Conservation (phyloP, 2,329 filamentous ascomycete species). For the Fusarium aywerte region DNA sequence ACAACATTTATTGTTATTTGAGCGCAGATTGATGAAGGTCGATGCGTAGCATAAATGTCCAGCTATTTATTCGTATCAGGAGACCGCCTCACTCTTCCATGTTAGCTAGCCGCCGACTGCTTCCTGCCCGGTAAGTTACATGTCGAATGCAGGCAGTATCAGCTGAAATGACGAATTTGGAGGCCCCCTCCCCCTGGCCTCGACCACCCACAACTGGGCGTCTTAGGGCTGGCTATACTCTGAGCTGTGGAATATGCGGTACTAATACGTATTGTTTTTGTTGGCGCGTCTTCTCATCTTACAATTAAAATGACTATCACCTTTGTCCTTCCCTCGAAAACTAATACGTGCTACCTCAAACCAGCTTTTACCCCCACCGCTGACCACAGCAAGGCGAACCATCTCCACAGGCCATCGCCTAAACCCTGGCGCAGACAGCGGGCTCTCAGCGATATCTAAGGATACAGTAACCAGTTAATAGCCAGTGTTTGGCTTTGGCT, state of each 20-base stretch:
- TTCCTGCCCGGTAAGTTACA: neutral
- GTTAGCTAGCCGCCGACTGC: constrained; percentile 2
- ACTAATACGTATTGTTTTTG: neutral
- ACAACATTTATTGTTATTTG: neutral
- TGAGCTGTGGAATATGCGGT: neutral
- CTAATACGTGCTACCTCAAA: constrained; percentile 4
- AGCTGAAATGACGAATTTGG: constrained; percentile 2
- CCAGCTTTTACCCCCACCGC: constrained; percentile 4
- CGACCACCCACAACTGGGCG: constrained; percentile 1
- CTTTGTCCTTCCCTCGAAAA: constrained; percentile 2
- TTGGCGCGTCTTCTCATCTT: neutral
- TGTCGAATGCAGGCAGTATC: neutral
- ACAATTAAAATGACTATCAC: neutral
- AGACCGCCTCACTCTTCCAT: constrained; percentile 36
- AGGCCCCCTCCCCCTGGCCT: neutral
- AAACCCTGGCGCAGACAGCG: constrained; percentile 28
- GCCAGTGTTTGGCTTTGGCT: constrained; percentile 20
- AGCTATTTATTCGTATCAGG: neutral
- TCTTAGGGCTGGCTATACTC: constrained; percentile 1
- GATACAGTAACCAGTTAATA: too few relatives aligned
- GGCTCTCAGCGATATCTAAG: constrained; percentile 15
- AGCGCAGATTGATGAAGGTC: neutral
- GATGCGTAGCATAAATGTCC: constrained; percentile 10
- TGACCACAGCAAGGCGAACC: constrained; percentile 42
- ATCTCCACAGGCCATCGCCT: constrained; percentile 36